Evolutionary conservation across 352 stramenopile genomes (phyloP).

Genomic region (Phytophthora cryptogea): DNA sequence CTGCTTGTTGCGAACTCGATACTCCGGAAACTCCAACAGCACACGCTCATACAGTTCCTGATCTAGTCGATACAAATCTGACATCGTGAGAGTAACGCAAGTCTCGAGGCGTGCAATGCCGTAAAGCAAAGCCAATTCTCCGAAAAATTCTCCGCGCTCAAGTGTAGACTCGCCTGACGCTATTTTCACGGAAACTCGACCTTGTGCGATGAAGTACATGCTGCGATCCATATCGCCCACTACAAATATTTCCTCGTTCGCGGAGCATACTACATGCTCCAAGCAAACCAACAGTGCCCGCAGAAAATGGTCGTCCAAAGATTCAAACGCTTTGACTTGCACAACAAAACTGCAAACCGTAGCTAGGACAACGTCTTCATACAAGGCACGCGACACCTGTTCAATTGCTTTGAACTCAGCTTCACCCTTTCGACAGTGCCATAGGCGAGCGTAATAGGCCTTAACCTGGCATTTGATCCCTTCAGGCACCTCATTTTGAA

Average conservation of each 20-base stretch:
- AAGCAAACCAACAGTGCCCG: conserved; percentile 58
- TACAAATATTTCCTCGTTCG: conserved; percentile 73
- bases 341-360: conserved; percentile 48
- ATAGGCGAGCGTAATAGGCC: conserved; percentile 68
- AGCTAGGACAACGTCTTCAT: conserved; percentile 65
- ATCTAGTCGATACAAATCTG: conserved; percentile 75
- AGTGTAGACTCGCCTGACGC: conserved; percentile 49
- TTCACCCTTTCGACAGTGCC: conserved; percentile 53
- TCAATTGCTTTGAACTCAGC: conserved; percentile 56
- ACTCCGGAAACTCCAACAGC: conserved; percentile 71
- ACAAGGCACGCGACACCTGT: conserved; percentile 49
- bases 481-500: conserved; percentile 72
- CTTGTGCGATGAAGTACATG: conserved; percentile 81
- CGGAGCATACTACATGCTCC: conserved; percentile 65
- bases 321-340: conserved; percentile 53
- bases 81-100: conserved; percentile 56
- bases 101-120: conserved; percentile 68
- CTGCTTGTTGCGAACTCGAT: conserved; percentile 53
- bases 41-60: conserved; percentile 61
- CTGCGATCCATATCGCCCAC: conserved; percentile 71
- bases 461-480: conserved; percentile 70
- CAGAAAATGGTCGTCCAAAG: conserved; percentile 66
- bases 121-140: conserved; percentile 60
- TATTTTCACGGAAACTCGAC: conserved; percentile 63
- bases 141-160: conserved; percentile 65